These are phyloP conservation scores for Didymellaceae sp. DNA, from an alignment of 2,329 filamentous ascomycete species.

Conservation along the genomic window DNA sequence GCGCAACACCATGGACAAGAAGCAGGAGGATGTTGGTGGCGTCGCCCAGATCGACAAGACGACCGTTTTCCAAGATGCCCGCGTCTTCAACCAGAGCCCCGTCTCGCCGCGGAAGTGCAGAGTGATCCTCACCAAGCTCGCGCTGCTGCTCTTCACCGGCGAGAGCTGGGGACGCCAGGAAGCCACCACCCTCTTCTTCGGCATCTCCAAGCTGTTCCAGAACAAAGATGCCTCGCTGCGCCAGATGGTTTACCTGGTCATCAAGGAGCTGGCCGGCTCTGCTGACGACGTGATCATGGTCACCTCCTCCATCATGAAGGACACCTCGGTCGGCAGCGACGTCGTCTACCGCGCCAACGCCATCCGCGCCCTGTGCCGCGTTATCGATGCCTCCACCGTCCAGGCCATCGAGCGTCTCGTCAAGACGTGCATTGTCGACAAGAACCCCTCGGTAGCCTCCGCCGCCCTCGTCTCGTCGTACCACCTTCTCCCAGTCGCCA, in stretches of 20 bases:
- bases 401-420: constrained; percentile 98
- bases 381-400: constrained; percentile 93
- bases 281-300: constrained; percentile 99
- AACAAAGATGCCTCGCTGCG: constrained; percentile 98
- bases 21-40: constrained; percentile 96
- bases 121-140: constrained; percentile 90
- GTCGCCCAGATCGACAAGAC: constrained; percentile 98
- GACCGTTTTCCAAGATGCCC: constrained; percentile 98
- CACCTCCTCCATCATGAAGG: constrained; percentile 99
- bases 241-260: constrained; percentile 97
- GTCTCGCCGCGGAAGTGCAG: constrained; percentile 97
- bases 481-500: constrained; percentile 93
- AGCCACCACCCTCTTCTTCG: constrained; percentile 97
- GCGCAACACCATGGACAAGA: constrained; percentile 70
- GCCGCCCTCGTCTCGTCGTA: constrained; percentile 96
- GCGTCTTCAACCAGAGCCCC: constrained; percentile 96
- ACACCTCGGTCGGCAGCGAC: constrained; percentile 93
- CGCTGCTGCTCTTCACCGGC: constrained; percentile 92
- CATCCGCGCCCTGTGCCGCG: constrained; percentile 91
- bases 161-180: constrained; percentile 97
- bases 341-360: constrained; percentile 85
- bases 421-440: constrained; percentile 99
- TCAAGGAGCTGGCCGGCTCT: constrained; percentile 95
- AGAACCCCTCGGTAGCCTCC: constrained; percentile 95
- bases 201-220: constrained; percentile 97